These are phyloP conservation scores for Metschnikowia borealis DNA, from an alignment of 805 yeast genomes.

Conservation along the genomic window DNA sequence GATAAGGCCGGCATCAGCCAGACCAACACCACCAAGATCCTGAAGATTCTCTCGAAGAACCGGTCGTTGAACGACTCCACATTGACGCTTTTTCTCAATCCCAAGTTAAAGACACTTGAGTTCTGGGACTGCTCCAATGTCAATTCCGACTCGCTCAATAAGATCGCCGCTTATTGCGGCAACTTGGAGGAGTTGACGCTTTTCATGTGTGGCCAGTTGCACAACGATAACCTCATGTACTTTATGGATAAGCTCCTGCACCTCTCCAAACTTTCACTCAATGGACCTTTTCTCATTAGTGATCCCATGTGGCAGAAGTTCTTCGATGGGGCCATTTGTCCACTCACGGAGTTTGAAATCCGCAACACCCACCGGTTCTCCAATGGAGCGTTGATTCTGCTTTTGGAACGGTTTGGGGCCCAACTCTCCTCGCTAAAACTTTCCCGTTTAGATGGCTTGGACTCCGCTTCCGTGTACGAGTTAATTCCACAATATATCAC, in stretches of 20 bases:
- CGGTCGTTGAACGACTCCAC: conserved; percentile 74
- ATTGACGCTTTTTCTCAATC: conserved; percentile 64
- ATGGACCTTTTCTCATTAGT: conserved; percentile 87
- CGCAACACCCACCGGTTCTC: conserved; percentile 82
- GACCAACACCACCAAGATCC: conserved; percentile 63
- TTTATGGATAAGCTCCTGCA: conserved; percentile 54
- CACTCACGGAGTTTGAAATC: conserved; percentile 57
- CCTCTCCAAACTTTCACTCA: conserved; percentile 56
- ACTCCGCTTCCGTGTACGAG: conserved; percentile 52
- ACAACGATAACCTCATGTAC: conserved; percentile 68
- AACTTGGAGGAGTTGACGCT: conserved; percentile 60
- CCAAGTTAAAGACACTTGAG: conserved; percentile 53
- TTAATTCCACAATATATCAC: conserved; percentile 59
- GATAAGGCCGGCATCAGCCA: conserved; percentile 73
- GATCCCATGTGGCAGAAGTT: conserved; percentile 74
- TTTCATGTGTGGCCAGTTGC: conserved; percentile 91
- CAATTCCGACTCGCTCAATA: conserved; percentile 56
- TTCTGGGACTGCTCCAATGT: conserved; percentile 93
- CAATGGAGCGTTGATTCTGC: conserved; percentile 55
- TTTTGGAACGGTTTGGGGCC: conserved; percentile 56
- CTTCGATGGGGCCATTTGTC: conserved; percentile 54
- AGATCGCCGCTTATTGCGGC: conserved; percentile 78
- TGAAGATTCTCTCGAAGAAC: conserved; percentile 75
- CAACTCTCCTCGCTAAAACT: conserved; percentile 56
- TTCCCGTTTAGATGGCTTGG: conserved; percentile 70